Conservation (phyloP, 441 rosid genomes). For the Gossypium trilobum region DNA sequence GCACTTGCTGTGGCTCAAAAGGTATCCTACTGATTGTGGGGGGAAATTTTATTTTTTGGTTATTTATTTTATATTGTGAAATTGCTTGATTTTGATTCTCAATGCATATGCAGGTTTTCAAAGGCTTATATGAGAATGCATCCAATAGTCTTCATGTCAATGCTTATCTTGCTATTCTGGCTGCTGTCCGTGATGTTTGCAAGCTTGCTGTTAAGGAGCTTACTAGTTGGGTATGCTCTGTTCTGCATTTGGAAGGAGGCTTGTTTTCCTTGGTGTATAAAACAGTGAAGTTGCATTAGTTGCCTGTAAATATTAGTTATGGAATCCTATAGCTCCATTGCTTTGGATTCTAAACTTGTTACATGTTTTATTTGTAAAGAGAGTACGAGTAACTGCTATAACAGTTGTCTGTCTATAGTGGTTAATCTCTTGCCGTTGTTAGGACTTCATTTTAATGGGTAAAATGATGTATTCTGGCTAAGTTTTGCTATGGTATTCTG, state of each 20-base stretch:
- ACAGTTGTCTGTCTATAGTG: not conserved
- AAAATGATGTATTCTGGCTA: not conserved
- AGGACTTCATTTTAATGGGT: not conserved
- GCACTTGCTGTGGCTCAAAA: conserved; percentile 95
- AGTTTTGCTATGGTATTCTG: not conserved
- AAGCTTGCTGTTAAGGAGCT: conserved; percentile 91
- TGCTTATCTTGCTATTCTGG: conserved; percentile 78
- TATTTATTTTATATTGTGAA: not conserved
- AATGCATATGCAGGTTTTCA: conserved; percentile 52
- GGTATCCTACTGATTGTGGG: conserved; percentile 25
- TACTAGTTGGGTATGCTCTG: conserved; percentile 80
- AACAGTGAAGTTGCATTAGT: not conserved
- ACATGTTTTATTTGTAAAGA: not conserved
- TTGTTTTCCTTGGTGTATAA: not conserved
- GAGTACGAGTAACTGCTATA: not conserved
- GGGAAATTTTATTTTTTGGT: not conserved
- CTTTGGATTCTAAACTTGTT: not conserved
- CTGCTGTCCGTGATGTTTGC: conserved; percentile 91
- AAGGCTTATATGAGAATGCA: conserved; percentile 80
- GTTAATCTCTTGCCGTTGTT: not conserved
- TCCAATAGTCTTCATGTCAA: conserved; percentile 64
- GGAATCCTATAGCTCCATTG: not conserved
- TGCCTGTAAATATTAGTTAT: not conserved
- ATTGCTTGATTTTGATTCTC: not conserved
- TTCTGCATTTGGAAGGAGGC: not conserved